Base-by-base conservation (phyloP, 2,329 filamentous ascomycete genomes). In the Penicillium sp. region DNA sequence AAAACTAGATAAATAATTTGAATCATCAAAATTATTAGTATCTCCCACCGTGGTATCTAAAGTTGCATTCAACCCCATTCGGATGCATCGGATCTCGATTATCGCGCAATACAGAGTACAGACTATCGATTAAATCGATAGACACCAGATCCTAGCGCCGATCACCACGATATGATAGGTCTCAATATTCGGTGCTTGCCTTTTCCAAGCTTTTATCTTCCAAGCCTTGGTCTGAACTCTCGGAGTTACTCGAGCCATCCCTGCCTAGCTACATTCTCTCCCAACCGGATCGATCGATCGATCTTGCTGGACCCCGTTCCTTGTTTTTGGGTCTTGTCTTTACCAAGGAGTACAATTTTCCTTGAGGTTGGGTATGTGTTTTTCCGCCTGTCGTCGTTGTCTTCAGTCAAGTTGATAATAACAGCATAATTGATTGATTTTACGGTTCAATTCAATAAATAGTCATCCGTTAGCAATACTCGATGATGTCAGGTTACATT, bases 51-150 rank as follows among this genome's bases (percentile, higher is more conserved):
- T 28, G 7, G 28, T 33, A 33, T 11, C n/a, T n/a, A n/a, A n/a
- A n/a, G n/a, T n/a, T n/a, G n/a, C n/a, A n/a, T n/a, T n/a, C n/a
- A n/a, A n/a, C n/a, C n/a, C n/a, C n/a, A n/a, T n/a, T n/a, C 30
- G n/a, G 35, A 40, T 40, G 35, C n/a, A 40, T 5, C 33, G 33
- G 33, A 38, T 33, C 28, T 35, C 30, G 16, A 16, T 5, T 35
- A 35, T 16, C 30, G 30, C 16, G 30, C 30, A 3, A 35, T 57
- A 54, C 16, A 65, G 43, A 33, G n/a, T n/a, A n/a, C 62, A 56
- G 23, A 61, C 61, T 63, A 65, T 62, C 21, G 20, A 51, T 51
- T 57, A 11, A n/a, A 42, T 53, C 43, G 35, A 21, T 48, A 26
- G 43, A 21, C 30, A 48, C 14, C 42, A 38, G 45, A 55, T 47